Conservation (phyloP, 2,329 filamentous ascomycete species). For the Pyrenophora tritici-repentis region DNA sequence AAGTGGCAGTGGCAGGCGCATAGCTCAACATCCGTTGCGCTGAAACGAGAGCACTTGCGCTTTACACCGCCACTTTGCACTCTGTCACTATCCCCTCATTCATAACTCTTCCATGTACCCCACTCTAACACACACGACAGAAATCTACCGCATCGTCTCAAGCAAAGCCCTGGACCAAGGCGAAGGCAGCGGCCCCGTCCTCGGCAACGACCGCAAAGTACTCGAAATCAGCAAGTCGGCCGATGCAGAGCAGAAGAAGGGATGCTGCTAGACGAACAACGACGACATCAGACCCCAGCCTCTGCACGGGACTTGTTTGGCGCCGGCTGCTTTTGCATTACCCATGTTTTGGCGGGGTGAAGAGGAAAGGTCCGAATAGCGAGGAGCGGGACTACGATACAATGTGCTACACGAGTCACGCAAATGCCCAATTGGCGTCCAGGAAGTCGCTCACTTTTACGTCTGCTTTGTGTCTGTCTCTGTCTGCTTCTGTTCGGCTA, state of each 20-base stretch:
- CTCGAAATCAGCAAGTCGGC: slow-evolving; percentile 87
- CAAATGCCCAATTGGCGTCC: slow-evolving; percentile 42
- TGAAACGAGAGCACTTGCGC: background rate
- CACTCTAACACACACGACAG: slow-evolving; percentile 53
- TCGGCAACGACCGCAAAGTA: slow-evolving; percentile 72
- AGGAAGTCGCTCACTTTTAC: slow-evolving; percentile 39
- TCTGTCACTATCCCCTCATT: slow-evolving; percentile 1
- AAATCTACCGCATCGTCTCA: slow-evolving; percentile 99
- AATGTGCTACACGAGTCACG: slow-evolving; percentile 39
- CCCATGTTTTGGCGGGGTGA: slow-evolving; percentile 9
- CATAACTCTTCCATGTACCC: background rate
- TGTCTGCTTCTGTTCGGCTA: slow-evolving; percentile 33
- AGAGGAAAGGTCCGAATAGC: slow-evolving; percentile 4
- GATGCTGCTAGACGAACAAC: slow-evolving; percentile 69
- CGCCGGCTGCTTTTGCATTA: slow-evolving; percentile 14
- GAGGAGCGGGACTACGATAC: slow-evolving; percentile 16
- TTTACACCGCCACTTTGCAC: slow-evolving; percentile 16
- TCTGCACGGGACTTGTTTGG: slow-evolving; percentile 23
- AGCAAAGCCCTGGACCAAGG: slow-evolving; percentile 94
- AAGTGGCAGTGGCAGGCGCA: background rate
- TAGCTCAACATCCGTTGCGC: background rate
- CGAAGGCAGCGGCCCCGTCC: slow-evolving; percentile 78
- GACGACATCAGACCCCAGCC: slow-evolving; percentile 7
- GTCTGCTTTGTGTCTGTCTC: slow-evolving; percentile 39
- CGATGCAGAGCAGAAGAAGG: slow-evolving; percentile 77